A percentile compares a stretch with the other conserved stretches of the same genome.
Conservation (phyloP, 2,329 filamentous ascomycete genomes). For the Monilinia fructicola region DNA sequence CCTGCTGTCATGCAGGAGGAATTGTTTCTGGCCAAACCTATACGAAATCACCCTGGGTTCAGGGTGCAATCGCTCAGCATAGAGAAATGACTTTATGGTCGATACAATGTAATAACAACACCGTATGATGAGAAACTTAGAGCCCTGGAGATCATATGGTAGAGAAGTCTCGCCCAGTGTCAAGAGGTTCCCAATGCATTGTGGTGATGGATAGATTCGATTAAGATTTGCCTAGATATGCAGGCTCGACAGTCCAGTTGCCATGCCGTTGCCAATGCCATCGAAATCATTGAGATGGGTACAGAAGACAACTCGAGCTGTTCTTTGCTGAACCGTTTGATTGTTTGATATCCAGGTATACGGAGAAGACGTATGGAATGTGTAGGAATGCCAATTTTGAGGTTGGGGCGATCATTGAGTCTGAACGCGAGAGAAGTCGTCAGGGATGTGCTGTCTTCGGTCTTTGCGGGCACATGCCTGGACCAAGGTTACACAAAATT, state of each 20-base stretch:
- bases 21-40: constrained; percentile 3
- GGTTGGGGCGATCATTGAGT: constrained; percentile 10
- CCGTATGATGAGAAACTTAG: neutral
- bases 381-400: constrained; percentile 1
- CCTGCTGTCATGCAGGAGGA: neutral
- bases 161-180: constrained; percentile 10
- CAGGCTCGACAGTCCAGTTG: neutral
- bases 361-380: neutral
- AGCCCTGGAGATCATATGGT: neutral
- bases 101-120: neutral
- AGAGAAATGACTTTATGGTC: constrained; percentile 4
- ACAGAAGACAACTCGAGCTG: neutral
- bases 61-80: neutral
- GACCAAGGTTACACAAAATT: neutral
- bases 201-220: constrained; percentile 11
- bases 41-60: neutral
- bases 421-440: constrained; percentile 11
- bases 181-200: neutral
- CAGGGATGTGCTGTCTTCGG: constrained; percentile 18
- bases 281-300: neutral
- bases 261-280: neutral
- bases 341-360: neutral
- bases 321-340: neutral
- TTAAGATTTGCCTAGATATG: constrained; percentile 7
- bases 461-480: neutral